Evolutionary conservation across 2,329 filamentous ascomycete species (phyloP), one percentile per base, ranked within the genome.

Genomic region (Albophoma yamanashiensis): DNA sequence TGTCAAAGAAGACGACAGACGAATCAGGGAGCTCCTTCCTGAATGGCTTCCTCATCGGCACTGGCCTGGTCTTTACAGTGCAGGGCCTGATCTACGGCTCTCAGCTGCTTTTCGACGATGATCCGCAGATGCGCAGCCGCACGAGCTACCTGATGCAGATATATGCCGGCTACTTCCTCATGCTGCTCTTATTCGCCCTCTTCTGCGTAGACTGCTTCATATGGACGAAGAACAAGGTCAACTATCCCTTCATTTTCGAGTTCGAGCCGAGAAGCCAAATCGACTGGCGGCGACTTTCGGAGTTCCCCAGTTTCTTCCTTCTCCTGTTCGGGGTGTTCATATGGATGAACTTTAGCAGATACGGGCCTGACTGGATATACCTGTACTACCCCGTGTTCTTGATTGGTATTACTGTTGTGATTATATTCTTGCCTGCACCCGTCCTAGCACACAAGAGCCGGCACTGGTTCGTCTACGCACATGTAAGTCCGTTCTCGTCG

Each of bases 241-340:
- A 99, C 71, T 97, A 97, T 71, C 84, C 88, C 59, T 97, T 97
- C 73, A 91, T 97, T 66, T 99, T 99, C 70, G 94, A 99, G 75
- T 94, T 96, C 69, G 92, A 97, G 76, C 87, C 88, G 59, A 82
- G 93, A 61, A 86, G 94, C 71, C 85, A 88, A 64, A 77, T 97
- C 36, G 91, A 97, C 73, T 99, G 93, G 92, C 86, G 90, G 66
- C 87, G 96, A 71, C 79, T 97, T 38, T 80, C 89, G 8, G 89
- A 94, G 79, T 87, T 97, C 63, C 92, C 94, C 2, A 89, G 89
- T 66, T 87, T 95, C 71, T 91, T 95, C 70, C 77, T 91, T 5
- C 83, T 96, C 56, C 71, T 92, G 5, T 78, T 93, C 45, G 92
- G 92, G 0, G 70, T 97, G 17, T 86, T 89, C 68, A 82, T 97